These are phyloP conservation scores for Macrotyloma uniflorum DNA, from an alignment of 306 rosid genomes.

Conservation along the genomic window DNA sequence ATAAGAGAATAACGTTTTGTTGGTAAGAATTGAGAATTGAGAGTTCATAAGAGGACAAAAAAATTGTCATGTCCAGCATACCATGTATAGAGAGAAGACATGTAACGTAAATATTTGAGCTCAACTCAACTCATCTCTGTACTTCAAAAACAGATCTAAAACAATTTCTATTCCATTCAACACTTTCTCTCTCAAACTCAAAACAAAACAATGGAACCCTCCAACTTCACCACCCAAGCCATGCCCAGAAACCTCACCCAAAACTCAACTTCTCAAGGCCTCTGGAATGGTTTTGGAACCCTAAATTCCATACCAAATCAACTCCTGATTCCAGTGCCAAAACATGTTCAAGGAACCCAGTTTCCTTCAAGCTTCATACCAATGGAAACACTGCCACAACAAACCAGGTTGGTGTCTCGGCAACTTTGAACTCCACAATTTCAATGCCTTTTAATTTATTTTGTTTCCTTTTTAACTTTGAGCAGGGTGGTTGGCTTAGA, in stretches of 20 bases:
- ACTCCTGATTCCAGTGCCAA: background rate
- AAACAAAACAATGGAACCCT: background rate
- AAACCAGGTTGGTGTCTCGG: background rate
- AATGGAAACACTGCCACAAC: background rate
- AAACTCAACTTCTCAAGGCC: background rate
- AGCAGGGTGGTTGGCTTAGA: background rate
- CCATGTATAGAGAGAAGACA: background rate
- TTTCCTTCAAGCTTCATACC: background rate
- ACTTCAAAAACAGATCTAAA: background rate
- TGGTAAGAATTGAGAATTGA: background rate
- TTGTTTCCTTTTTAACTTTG: background rate
- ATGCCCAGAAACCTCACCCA: no score
- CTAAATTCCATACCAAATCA: background rate
- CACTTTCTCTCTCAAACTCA: background rate
- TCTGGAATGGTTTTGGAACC: background rate
- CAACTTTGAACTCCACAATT: background rate
- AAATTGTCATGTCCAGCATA: background rate
- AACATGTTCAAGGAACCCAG: background rate
- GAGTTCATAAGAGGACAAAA: background rate
- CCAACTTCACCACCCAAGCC: background rate
- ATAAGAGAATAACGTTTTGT: no score
- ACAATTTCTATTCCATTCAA: background rate
- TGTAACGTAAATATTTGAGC: background rate
- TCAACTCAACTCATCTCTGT: no score
- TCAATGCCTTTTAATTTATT: background rate